Base-by-base conservation (phyloP, 352 stramenopile genomes). In the Globisporangium rhizosaccharum region DNA sequence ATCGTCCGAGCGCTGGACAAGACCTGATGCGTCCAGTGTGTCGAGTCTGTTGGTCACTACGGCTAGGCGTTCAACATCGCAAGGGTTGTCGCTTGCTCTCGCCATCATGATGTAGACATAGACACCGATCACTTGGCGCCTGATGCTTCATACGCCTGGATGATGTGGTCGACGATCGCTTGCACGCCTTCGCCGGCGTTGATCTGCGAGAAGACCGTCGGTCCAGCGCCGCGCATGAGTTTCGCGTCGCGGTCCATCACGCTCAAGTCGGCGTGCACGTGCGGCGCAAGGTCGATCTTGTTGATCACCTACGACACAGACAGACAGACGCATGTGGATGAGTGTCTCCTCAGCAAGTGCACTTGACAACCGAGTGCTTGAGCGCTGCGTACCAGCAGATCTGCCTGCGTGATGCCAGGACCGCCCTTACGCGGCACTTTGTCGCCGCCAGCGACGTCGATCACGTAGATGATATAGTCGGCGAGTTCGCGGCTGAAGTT, bases 401-500 rank as follows among this genome's bases (percentile, higher is more conserved):
- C 96, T 14, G 85, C 94, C 71, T 99, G 96, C 2, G 96, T 99
- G 67, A 99, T 98, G 28, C 96, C 96, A 1, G 96, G 97, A 44
- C 97, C 97, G 55, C 97, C 97, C 72, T 99, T 99, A 58, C 97
- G 88, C 26, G 97, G 97, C 55, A 99, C 88, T 70, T 99, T 99
- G 71, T 99, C 96, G 23, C 97, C 97, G 26, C 96, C 96, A 18
- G 96, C 94, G 30, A 99, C 96, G 73, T 99, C 97, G 71, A 99
- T 99, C 15, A 99, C 97, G 73, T 99, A 99, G 59, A 99, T 91
- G 41, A 98, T 99, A 66, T 96, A 98, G 80, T 99, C 97, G 6
- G 96, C 97, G 15, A 99, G 77, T 75, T 99, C 97, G 41, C 83
- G 77, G 52, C 88, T 98, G 70, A 98, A 99, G 74, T 98, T 98